Percentiles rank a stretch among this genome's conserved stretches.
These are phyloP conservation scores for Euclidium syriacum DNA, from an alignment of 345 rosid genomes.

Conservation along the genomic window DNA sequence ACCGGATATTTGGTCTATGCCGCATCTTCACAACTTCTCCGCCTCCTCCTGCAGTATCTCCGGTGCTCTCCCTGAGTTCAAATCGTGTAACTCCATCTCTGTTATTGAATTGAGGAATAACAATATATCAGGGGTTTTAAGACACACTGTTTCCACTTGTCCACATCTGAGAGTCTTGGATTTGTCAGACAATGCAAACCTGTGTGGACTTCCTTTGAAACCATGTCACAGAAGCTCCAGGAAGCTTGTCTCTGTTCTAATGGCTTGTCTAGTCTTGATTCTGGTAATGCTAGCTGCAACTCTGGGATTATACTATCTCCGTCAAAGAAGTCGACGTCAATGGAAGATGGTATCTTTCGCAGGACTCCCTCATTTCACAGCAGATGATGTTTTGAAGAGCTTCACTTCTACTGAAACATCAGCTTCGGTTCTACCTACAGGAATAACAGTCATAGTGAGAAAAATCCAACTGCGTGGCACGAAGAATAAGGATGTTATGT, in stretches of 20 bases:
- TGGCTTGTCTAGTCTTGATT: slow-evolving; percentile 45
- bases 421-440: slow-evolving; percentile 65
- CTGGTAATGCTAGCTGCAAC: slow-evolving; percentile 40
- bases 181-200: slow-evolving; percentile 57
- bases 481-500: slow-evolving; percentile 30
- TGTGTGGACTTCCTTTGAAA: slow-evolving; percentile 72
- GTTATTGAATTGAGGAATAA: slow-evolving; percentile 62
- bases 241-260: slow-evolving; percentile 49
- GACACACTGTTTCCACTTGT: slow-evolving; percentile 56
- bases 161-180: slow-evolving; percentile 47
- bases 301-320: slow-evolving; percentile 45
- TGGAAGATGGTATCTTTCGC: slow-evolving; percentile 78
- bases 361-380: slow-evolving; percentile 76
- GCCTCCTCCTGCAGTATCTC: slow-evolving; percentile 63
- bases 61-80: slow-evolving; percentile 55
- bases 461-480: slow-evolving; percentile 52
- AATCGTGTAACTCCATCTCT: slow-evolving; percentile 54
- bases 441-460: slow-evolving; percentile 74
- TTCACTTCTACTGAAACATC: slow-evolving; percentile 41
- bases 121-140: slow-evolving; percentile 48
- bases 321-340: slow-evolving; percentile 47
- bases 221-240: slow-evolving; percentile 53
- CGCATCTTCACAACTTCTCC: slow-evolving; percentile 74
- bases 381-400: slow-evolving; percentile 69
- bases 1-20: slow-evolving; percentile 50